Evolutionary conservation across 2,329 filamentous ascomycete species (phyloP), one percentile per base, ranked within the genome.

Genomic region (Xylogone sp.): DNA sequence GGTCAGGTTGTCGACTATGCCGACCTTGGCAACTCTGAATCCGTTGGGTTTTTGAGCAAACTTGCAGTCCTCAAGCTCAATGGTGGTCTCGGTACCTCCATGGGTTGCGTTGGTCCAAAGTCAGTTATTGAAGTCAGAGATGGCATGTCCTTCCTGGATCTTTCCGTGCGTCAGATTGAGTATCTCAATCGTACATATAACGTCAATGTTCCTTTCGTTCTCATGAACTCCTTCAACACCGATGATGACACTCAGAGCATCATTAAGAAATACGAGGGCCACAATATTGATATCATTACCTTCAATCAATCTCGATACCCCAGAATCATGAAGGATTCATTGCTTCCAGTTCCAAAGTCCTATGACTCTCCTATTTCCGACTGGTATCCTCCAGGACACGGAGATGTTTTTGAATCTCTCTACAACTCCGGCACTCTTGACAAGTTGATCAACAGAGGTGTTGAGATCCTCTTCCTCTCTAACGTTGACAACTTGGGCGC

Each of bases 171-270:
- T 67, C 94, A 99, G 81, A 96, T 99, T 69, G 94, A 99, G 79
- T 95, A 91, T 81, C 87, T 99, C 64, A 99, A 99, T 87, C 88
- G 92, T 73, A 97, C 91, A 59, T 97, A 97, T 79, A 83, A 88
- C 64, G 90, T 95, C 72, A 97, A 97, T 70, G 94, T 99, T 29
- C 94, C 94, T 46, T 97, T 99, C 74, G 86, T 99, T 62, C 86
- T 99, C 65, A 99, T 99, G 94, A 99, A 99, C 86, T 97, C 94
- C 51, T 99, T 99, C 88, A 99, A 99, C 84, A 99, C 94, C 70
- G 92, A 99, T 72, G 84, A 93, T 66, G 94, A 99, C 70, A 99
- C 94, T 48, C 91, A 92, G 57, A 91, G 90, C 75, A 99, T 99
- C 76, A 99, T 99, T 81, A 99, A 99, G 86, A 99, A 99, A 81